A percentile compares a stretch with the other conserved stretches of the same genome.
Evolutionary conservation across 2,329 filamentous ascomycete species (phyloP).

Genomic region (Epichloe sp.): DNA sequence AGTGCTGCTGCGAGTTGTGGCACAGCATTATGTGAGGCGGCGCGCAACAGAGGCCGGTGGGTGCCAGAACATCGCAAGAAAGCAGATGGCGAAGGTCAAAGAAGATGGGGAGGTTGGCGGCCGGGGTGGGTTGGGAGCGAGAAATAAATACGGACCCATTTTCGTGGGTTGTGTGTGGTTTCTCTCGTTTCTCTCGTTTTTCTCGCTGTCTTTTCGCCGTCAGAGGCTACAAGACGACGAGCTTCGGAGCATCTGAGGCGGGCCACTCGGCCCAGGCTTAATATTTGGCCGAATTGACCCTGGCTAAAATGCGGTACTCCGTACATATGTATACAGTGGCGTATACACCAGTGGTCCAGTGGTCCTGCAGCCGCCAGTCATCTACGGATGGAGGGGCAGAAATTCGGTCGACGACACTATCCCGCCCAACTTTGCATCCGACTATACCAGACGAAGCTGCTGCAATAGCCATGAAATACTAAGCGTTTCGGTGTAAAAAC

Average conservation of each 20-base stretch:
- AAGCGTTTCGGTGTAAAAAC: not conserved
- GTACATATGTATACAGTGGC: too few species aligned
- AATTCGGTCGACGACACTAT: not conserved
- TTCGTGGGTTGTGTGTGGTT: conserved; percentile 2
- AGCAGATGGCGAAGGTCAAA: conserved; percentile 4
- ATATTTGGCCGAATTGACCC: not conserved
- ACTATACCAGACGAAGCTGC: not conserved
- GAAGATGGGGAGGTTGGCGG: not conserved
- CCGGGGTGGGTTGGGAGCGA: conserved; percentile 6
- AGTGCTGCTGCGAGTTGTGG: conserved; percentile 15
- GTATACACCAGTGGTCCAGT: too few species aligned
- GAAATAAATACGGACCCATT: conserved; percentile 6
- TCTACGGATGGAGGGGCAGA: conserved; percentile 4
- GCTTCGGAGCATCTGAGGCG: not conserved
- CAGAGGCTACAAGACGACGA: not conserved
- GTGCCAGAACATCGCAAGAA: conserved; percentile 1
- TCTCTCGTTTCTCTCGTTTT: not conserved
- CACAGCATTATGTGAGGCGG: conserved; percentile 24
- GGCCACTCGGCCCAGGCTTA: not conserved
- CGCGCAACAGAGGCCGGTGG: conserved; percentile 11
- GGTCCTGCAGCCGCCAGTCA: too few species aligned
- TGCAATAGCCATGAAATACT: not conserved
- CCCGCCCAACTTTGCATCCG: not conserved
- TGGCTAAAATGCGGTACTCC: not conserved
- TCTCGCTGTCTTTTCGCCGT: not conserved